Evolutionary conservation across 2,329 filamentous ascomycete species (phyloP), one percentile per base, ranked within the genome.

Genomic region (Hypoxylon sp.): DNA sequence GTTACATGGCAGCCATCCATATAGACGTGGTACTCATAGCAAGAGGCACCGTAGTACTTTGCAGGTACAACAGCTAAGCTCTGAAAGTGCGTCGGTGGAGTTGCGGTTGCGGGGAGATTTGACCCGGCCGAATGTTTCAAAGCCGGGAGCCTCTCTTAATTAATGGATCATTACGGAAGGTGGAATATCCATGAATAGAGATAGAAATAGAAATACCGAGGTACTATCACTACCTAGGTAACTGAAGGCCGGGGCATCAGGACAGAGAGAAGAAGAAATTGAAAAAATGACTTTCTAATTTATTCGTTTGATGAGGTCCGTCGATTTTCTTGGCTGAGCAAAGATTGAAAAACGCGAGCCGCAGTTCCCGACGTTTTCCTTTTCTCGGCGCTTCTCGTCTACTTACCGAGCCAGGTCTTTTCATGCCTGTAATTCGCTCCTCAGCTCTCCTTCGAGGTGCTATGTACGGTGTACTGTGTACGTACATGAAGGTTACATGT

Each of bases 61-160:
- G 45, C 53, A 55, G 31, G 45, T 54, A 55, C 49, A 43, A 18
- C 45, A 51, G 42, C 41, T 49, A 45, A 51, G 42, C 41, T 49
- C 26, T 31, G 55, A 60, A 57, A 46, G 57, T 46, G 54, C 55
- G 41, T 62, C 58, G 59, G 67, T 68, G 66, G 66, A 66, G 66
- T 63, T 52, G 52, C 62, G 61, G 61, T 63, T 52, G 53, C 62
- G 60, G 61, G 58, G 60, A 64, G 64, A 64, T 64, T 63, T 60
- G 54, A 55, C 53, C 60, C 57, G 57, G 57, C 53, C 57, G 57
- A 63, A 60, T 63, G 60, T 63, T 63, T 63, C 60, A 63, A 63
- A 48, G 33, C 57, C 57, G 54, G 53, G 57, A 60, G 46, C 46
- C 47, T 63, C 57, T 58, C 46, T 31, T 49, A 57, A 60, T 60